Evolutionary conservation across 2,329 filamentous ascomycete genomes (phyloP).

Genomic region (Aspergillus sp.): DNA sequence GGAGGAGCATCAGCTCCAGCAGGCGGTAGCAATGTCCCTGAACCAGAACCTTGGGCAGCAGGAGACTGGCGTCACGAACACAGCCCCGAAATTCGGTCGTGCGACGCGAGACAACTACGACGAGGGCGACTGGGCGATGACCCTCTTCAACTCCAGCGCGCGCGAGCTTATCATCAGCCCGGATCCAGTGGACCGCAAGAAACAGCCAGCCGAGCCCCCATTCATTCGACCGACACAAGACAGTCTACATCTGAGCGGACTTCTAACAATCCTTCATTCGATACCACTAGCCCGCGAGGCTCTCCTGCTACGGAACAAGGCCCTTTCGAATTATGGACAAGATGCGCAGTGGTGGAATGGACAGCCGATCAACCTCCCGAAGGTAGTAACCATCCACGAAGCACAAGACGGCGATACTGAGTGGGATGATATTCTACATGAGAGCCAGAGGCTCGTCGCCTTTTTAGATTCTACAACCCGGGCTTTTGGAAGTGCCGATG

Average conservation of each 20-base stretch:
- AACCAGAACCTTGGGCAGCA: conserved; percentile 47
- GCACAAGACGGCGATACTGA: conserved; percentile 33
- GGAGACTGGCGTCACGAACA: conserved; percentile 54
- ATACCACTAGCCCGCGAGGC: conserved; percentile 61
- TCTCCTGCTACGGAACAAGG: conserved; percentile 50
- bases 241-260: conserved; percentile 55
- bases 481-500: conserved; percentile 58
- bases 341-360: conserved; percentile 65
- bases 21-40: conserved; percentile 49
- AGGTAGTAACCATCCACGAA: conserved; percentile 49
- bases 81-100: conserved; percentile 51
- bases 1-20: conserved; percentile 46
- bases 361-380: conserved; percentile 49
- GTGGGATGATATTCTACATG: conserved; percentile 52
- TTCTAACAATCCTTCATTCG: conserved; percentile 62
- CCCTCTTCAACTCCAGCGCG: conserved; percentile 46
- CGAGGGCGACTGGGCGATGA: conserved; percentile 56
- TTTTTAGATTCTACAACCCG: conserved; percentile 59
- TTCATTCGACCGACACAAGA: conserved; percentile 58
- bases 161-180: conserved; percentile 57
- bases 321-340: conserved; percentile 53
- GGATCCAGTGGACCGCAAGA: conserved; percentile 50
- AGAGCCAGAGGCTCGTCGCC: conserved; percentile 62
- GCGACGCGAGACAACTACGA: conserved; percentile 58
- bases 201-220: conserved; percentile 51